Conservation (phyloP, 2,329 filamentous ascomycete species). For the Paracorniculantispora psalliotae region DNA sequence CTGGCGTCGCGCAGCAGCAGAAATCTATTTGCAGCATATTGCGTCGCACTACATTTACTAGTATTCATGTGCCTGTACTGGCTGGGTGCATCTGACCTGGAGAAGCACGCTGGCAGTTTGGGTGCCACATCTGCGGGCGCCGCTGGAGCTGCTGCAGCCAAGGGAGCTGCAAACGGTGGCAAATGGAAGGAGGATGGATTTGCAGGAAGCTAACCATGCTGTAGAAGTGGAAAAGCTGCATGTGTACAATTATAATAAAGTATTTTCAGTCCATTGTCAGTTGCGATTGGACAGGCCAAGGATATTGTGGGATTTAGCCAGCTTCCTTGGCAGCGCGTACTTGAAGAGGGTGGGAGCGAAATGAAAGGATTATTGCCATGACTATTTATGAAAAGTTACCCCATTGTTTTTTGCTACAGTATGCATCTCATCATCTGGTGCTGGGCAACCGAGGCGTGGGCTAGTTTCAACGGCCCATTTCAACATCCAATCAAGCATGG, state of each 20-base stretch:
- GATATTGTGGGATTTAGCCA: neutral
- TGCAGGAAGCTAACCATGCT: slow-evolving; percentile 27
- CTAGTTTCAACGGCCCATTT: neutral
- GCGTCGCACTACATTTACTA: slow-evolving; percentile 79
- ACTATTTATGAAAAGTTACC: no score
- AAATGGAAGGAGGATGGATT: slow-evolving; percentile 64
- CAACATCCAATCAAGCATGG: neutral
- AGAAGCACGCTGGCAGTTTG: slow-evolving; percentile 54
- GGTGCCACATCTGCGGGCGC: slow-evolving; percentile 43
- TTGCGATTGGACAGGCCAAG: neutral
- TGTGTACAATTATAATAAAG: neutral
- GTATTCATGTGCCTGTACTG: slow-evolving; percentile 85
- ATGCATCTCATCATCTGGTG: neutral
- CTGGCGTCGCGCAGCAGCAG: slow-evolving; percentile 84
- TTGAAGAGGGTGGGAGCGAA: neutral
- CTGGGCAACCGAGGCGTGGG: neutral
- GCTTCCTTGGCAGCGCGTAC: slow-evolving; percentile 9
- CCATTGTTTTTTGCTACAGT: neutral
- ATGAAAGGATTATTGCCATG: neutral
- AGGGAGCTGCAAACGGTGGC: slow-evolving; percentile 37
- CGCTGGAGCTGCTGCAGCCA: slow-evolving; percentile 41
- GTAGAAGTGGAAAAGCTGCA: neutral
- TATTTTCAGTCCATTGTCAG: neutral
- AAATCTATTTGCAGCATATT: slow-evolving; percentile 91
- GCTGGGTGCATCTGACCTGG: slow-evolving; percentile 65